These are phyloP conservation scores for Talaromyces liani DNA, from an alignment of 495 filamentous ascomycete genomes.

Conservation along the genomic window DNA sequence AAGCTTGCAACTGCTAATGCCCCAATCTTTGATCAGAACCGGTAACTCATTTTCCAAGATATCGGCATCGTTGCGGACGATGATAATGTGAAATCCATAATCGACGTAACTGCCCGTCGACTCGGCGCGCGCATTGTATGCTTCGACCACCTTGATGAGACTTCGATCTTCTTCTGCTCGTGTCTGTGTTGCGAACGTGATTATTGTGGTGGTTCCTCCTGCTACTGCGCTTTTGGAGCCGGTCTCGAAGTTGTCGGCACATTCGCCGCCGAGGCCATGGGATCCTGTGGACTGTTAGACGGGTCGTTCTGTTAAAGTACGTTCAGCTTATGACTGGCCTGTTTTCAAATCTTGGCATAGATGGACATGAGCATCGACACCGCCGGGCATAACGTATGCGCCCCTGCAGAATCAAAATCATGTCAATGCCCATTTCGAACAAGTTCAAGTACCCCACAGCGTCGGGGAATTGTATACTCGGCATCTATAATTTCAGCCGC, in stretches of 20 bases:
- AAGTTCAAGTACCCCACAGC: neutral
- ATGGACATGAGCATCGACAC: constrained; percentile 39
- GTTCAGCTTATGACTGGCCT: neutral
- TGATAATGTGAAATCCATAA: constrained; percentile 53
- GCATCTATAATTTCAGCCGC: neutral
- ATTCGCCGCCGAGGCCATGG: constrained; percentile 18
- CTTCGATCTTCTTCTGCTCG: constrained; percentile 34
- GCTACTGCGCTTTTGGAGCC: constrained; percentile 51
- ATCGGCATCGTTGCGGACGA: constrained; percentile 40
- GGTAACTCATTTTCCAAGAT: constrained; percentile 38
- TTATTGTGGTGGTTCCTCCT: constrained; percentile 55
- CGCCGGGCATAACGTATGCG: constrained; percentile 31
- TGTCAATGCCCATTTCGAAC: neutral
- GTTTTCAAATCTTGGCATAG: constrained; percentile 26
- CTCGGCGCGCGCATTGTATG: constrained; percentile 36
- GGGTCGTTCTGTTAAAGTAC: too few relatives aligned
- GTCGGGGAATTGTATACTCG: neutral
- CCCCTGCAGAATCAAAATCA: constrained; percentile 19
- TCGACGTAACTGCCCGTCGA: constrained; percentile 44
- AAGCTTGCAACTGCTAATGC: constrained; percentile 51
- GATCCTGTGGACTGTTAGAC: neutral
- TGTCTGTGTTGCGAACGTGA: constrained; percentile 48
- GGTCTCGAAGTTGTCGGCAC: constrained; percentile 31
- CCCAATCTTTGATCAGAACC: constrained; percentile 29
- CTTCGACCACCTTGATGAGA: constrained; percentile 38